Percentiles rank a stretch among this genome's conserved stretches.
Conservation (phyloP, 306 rosid genomes). For the Inga laurina region DNA sequence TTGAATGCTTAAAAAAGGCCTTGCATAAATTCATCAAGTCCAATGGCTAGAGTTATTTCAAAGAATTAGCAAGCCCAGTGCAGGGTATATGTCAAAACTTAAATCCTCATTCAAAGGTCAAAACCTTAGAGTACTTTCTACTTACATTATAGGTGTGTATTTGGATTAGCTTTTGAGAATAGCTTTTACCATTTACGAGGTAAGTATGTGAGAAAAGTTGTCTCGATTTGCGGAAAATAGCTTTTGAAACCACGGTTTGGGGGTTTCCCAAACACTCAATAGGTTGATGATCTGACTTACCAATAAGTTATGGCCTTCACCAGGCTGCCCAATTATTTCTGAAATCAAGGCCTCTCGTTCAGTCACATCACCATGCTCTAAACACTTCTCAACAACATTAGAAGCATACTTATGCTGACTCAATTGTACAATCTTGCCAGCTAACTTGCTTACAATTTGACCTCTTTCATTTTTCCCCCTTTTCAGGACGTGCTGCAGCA, state of each 20-base stretch:
- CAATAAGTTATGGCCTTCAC: conserved; percentile 53
- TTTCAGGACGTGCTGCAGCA: conserved; percentile 60
- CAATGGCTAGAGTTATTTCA: background rate
- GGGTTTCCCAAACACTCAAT: too few species aligned
- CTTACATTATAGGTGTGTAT: background rate
- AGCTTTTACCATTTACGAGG: too few species aligned
- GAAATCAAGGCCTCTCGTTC: conserved; percentile 55
- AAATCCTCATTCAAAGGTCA: background rate
- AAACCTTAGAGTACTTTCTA: background rate
- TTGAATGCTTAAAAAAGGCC: background rate
- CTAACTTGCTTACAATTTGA: conserved; percentile 53
- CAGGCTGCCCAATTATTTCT: conserved; percentile 58
- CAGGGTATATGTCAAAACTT: background rate
- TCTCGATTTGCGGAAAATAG: too few species aligned
- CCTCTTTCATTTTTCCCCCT: conserved; percentile 57
- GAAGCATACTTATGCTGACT: conserved; percentile 74
- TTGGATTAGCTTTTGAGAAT: too few species aligned
- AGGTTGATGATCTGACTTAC: conserved; percentile 36
- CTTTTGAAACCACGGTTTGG: too few species aligned
- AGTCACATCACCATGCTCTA: conserved; percentile 50
- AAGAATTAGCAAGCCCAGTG: background rate
- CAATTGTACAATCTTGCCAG: conserved; percentile 53
- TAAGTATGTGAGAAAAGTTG: too few species aligned
- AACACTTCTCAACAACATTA: conserved; percentile 67
- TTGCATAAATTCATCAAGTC: background rate